These are phyloP conservation scores for Phytophthora chlamydospora DNA, from an alignment of 352 stramenopile genomes.

Conservation along the genomic window DNA sequence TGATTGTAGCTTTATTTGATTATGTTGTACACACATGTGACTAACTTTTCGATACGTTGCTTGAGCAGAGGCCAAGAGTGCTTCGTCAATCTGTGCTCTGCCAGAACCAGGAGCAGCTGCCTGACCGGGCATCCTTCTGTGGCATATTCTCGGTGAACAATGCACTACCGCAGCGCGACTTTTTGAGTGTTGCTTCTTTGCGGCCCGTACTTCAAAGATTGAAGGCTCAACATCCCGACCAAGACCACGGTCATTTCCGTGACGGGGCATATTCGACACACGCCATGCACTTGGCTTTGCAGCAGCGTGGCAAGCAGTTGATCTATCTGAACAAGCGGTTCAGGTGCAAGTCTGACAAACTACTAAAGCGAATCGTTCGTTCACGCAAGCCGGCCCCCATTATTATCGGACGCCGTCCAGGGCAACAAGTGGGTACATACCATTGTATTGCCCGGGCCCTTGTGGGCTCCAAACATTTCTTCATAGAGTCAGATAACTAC, in stretches of 20 bases:
- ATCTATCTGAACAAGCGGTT: conserved; percentile 8
- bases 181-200: background rate
- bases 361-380: background rate
- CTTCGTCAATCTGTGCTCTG: conserved; percentile 4
- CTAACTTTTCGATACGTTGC: too few species aligned
- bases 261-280: conserved; percentile 5
- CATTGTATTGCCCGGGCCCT: conserved; percentile 1
- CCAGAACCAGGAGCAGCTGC: conserved; percentile 6
- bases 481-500: conserved; percentile 6
- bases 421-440: conserved; percentile 1
- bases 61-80: too few species aligned
- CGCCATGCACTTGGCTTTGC: conserved; percentile 1
- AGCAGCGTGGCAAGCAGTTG: background rate
- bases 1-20: too few species aligned
- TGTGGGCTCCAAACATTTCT: background rate
- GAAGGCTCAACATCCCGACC: background rate
- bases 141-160: conserved; percentile 13
- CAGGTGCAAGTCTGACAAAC: too few species aligned
- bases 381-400: background rate
- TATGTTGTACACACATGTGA: too few species aligned
- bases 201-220: background rate
- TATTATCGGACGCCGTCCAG: conserved; percentile 2
- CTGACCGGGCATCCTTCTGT: conserved; percentile 1
- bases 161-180: conserved; percentile 3
- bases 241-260: conserved; percentile 5